Evolutionary conservation across 768 basidiomycete genomes (phyloP).

Genomic region (Terana coerulea): DNA sequence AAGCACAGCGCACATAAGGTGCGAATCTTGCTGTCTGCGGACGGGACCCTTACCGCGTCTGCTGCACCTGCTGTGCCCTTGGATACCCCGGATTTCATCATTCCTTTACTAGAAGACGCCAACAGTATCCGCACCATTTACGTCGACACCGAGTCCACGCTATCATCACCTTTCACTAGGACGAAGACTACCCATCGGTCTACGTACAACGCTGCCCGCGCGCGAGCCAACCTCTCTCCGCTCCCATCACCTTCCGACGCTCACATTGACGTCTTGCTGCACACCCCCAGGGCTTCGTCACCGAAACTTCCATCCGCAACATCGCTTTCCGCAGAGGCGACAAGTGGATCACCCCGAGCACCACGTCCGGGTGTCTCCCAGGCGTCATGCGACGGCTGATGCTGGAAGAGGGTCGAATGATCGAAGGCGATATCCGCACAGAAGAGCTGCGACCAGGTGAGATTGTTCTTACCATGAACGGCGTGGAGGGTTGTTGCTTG

Average conservation of each 20-base stretch:
- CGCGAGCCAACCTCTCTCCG: constrained; percentile 44
- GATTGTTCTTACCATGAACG: constrained; percentile 68
- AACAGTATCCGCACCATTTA: constrained; percentile 39
- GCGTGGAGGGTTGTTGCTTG: constrained; percentile 63
- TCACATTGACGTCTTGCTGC: constrained; percentile 59
- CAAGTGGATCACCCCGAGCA: constrained; percentile 64
- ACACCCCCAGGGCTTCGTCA: constrained; percentile 48
- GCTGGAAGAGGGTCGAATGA: constrained; percentile 52
- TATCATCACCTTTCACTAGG: constrained; percentile 51
- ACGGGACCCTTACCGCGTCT: constrained; percentile 17
- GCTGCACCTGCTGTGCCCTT: constrained; percentile 13
- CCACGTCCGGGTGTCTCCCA: constrained; percentile 61
- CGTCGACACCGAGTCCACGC: constrained; percentile 53
- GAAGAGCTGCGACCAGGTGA: constrained; percentile 50
- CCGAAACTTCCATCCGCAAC: constrained; percentile 70
- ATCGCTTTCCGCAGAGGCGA: constrained; percentile 57
- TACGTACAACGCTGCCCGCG: constrained; percentile 62
- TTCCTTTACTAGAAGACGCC: constrained; percentile 29
- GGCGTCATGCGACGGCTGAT: constrained; percentile 72
- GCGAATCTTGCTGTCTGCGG: constrained; percentile 36
- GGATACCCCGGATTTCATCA: constrained; percentile 20
- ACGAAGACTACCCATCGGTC: constrained; percentile 70
- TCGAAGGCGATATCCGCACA: constrained; percentile 43
- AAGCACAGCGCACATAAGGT: constrained; percentile 34
- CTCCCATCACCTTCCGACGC: constrained; percentile 19